Evolutionary conservation across 202 grass and related monocot genomes (phyloP), one percentile per base, ranked within the genome.

Genomic region (Schoenoplectus triqueter): DNA sequence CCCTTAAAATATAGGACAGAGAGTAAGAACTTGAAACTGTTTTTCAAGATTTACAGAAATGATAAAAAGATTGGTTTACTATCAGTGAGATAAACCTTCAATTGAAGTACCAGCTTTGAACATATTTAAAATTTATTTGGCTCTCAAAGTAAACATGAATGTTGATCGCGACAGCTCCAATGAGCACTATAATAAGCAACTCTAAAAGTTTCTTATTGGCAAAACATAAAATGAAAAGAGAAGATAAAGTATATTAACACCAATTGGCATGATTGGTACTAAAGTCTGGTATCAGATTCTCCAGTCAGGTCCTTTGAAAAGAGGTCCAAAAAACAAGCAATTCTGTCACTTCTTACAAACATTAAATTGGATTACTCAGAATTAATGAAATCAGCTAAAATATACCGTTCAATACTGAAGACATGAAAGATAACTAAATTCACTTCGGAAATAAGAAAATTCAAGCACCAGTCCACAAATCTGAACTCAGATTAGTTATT

Each of bases 1-100:
- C 80, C 88, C 93, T 99, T 90, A 59, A 82, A 45, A 59, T 79
- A 89, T 61, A 69, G 44, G 52, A 88, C 10, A 84, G 82, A 84
- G 78, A 11, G 3, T 69, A 66, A 76, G 84, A 50, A 86, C 63
- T 14, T 45, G 0, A 51, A 64, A 21, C 87, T 66, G 11, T 81
- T 2, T 82, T 7, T 85, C 66, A 54, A 66, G 56, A 8, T 69
- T 89, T 6, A 49, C 54, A 44, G 51, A 57, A 40, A 78, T 57
- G 10, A n/a, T n/a, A 57, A 41, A 42, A 5, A 61, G 17, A 9
- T 10, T 61, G 2, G 1, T 78, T 42, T 59, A 78, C 39, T 41
- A 40, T 41, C 54, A 45, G 54, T 41, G 31, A 42, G 5, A 5
- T 44, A 41, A 60, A 78, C 14, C 60, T 39, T 14, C 48, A 76